Evolutionary conservation across 2,329 filamentous ascomycete species (phyloP), one percentile per base, ranked within the genome.

Genomic region (Pestalotiopsis sp.): DNA sequence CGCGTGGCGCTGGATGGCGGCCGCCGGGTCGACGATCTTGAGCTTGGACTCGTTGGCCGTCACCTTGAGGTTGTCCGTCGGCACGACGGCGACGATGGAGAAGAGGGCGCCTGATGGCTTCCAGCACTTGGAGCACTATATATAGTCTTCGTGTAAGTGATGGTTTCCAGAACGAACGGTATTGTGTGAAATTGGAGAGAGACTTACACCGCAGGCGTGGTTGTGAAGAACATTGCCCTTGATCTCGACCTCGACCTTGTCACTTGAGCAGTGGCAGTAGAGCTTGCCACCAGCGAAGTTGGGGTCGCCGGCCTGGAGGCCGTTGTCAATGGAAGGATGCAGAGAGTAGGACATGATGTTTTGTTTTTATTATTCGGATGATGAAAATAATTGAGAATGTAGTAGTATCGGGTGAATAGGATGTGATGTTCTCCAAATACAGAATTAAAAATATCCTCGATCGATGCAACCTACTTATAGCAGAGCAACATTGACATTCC

Each of bases 61-160:
- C 20, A 92, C 87, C 23, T 75, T 74, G 62, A 92, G 70, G 65
- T 87, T 82, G 65, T 87, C 85, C 7, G 79, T 77, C 5, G 90
- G 86, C 2, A 92, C 79, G 66, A 92, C 90, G 69, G 81, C 90
- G 62, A 92, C 84, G 72, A 92, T 75, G 70, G 87, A 87, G 83
- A 92, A 92, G 70, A 92, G 85, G 0, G 89, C 84, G 38, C 88
- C 88, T 2, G 79, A 69, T 4, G 90, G 90, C 79, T 92, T 92
- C 89, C 89, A 92, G 85, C 90, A 92, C 78, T 92, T 90, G 67
- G 89, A 91, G 81, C 90, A 92, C 71, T 45, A 45, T 6, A n/a
- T 6, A 14, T 45, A 7, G 6, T 31, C 1, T n/a, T n/a, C 41
- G 6, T 45, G 41, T 45, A 4, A 45, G 27, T 9, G 2, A 31